Percentiles rank a stretch among this genome's conserved stretches.
phyloP scores from a whole-genome alignment of 345 rosid species.

The Populus ilicifolia region DNA sequence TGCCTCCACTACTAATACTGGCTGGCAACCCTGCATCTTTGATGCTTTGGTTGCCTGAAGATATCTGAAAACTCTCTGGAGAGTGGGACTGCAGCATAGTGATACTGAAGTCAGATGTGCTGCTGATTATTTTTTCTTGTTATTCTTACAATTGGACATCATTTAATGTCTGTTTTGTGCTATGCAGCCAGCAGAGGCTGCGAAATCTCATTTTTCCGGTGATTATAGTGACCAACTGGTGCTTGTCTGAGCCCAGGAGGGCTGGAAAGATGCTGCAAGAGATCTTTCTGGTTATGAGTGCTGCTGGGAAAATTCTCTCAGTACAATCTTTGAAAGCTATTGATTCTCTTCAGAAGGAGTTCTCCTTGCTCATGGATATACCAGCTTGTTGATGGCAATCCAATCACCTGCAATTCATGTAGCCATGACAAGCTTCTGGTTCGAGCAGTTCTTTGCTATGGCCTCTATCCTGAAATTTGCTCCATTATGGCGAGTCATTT shows the following conservation, averaged over 20 bases:
- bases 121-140: neutral
- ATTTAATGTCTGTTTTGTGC: conserved; percentile 2
- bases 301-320: conserved; percentile 89
- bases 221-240: conserved; percentile 87
- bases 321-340: conserved; percentile 81
- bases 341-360: conserved; percentile 79
- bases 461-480: conserved; percentile 79
- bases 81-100: no score
- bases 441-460: conserved; percentile 82
- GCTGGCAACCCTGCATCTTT: no score
- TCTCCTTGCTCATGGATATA: conserved; percentile 75
- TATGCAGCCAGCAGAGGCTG: conserved; percentile 81
- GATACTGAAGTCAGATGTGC: no score
- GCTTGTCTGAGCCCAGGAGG: conserved; percentile 77
- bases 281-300: conserved; percentile 66
- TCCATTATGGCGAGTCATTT: conserved; percentile 69
- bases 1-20: no score
- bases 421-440: conserved; percentile 52
- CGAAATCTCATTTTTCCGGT: conserved; percentile 71
- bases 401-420: conserved; percentile 44
- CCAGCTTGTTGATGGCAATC: conserved; percentile 58
- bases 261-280: conserved; percentile 78
- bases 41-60: no score
- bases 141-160: neutral
- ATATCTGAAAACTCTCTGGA: no score